These are phyloP conservation scores for Panicum virgatum DNA, from an alignment of 202 grass and related monocot species.

Conservation along the genomic window DNA sequence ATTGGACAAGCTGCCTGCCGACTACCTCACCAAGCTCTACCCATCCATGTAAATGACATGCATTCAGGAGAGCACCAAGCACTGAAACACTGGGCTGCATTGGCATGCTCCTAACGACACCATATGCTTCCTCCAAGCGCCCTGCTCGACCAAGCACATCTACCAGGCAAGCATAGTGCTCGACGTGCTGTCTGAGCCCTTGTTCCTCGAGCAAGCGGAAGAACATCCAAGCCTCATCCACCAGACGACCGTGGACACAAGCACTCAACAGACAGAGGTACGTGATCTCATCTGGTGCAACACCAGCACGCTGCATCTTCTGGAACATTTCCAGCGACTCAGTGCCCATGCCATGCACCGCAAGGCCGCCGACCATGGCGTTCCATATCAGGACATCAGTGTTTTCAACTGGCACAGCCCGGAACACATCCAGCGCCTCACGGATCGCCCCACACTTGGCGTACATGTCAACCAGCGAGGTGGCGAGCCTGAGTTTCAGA, in stretches of 20 bases:
- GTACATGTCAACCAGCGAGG: constrained; percentile 66
- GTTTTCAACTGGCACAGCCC: constrained; percentile 33
- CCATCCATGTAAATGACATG: constrained; percentile 54
- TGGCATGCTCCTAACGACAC: constrained; percentile 56
- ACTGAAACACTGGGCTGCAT: constrained; percentile 63
- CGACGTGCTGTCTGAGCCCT: constrained; percentile 49
- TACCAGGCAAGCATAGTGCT: constrained; percentile 75
- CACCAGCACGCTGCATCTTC: constrained; percentile 47
- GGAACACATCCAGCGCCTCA: constrained; percentile 56
- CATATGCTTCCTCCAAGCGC: constrained; percentile 54
- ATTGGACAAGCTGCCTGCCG: constrained; percentile 50
- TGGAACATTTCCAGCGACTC: constrained; percentile 51
- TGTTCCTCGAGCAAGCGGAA: constrained; percentile 51
- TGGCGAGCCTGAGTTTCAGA: constrained; percentile 45
- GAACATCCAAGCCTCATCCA: constrained; percentile 50
- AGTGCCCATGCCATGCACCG: constrained; percentile 47
- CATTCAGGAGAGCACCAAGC: constrained; percentile 59
- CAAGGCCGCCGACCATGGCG: constrained; percentile 50
- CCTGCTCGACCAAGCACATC: constrained; percentile 75
- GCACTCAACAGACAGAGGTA: constrained; percentile 55
- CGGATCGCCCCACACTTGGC: constrained; percentile 54
- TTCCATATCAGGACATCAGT: constrained; percentile 73
- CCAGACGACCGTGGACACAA: constrained; percentile 58
- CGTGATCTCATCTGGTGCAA: constrained; percentile 60
- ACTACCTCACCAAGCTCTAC: constrained; percentile 56